Percentiles rank a stretch among this genome's conserved stretches.
Conservation (phyloP, 176 grass and related monocot genomes). For the Musa acuminata region DNA sequence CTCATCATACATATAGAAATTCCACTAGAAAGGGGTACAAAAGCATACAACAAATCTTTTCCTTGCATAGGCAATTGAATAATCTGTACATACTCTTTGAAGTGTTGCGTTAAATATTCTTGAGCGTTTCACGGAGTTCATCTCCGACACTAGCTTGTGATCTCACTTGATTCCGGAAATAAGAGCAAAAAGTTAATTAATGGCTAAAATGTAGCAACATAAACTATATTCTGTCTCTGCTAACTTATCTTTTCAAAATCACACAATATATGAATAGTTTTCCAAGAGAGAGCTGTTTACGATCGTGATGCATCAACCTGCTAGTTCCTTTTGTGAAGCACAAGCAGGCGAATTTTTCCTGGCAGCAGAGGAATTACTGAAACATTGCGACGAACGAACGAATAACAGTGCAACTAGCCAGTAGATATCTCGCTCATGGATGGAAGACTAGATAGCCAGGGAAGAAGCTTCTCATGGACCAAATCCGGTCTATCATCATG, state of each 20-base stretch:
- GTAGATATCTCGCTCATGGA: neutral
- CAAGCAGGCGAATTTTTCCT: too few species aligned
- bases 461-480: conserved; percentile 71
- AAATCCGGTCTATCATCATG: conserved; percentile 80
- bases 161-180: neutral
- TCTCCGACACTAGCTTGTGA: neutral
- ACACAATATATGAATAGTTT: neutral
- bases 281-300: neutral
- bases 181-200: neutral
- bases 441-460: conserved; percentile 56
- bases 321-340: neutral
- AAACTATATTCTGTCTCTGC: neutral
- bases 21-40: neutral
- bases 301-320: neutral
- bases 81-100: neutral
- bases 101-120: too few species aligned
- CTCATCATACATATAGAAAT: neutral
- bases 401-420: neutral
- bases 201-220: neutral
- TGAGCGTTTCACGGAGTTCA: too few species aligned
- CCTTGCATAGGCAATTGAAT: neutral
- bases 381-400: too few species aligned
- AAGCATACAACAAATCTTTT: neutral
- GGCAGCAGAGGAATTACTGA: too few species aligned
- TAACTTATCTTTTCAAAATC: neutral